These are phyloP conservation scores for Claviceps pazoutovae DNA, from an alignment of 2,329 filamentous ascomycete species.

Conservation along the genomic window DNA sequence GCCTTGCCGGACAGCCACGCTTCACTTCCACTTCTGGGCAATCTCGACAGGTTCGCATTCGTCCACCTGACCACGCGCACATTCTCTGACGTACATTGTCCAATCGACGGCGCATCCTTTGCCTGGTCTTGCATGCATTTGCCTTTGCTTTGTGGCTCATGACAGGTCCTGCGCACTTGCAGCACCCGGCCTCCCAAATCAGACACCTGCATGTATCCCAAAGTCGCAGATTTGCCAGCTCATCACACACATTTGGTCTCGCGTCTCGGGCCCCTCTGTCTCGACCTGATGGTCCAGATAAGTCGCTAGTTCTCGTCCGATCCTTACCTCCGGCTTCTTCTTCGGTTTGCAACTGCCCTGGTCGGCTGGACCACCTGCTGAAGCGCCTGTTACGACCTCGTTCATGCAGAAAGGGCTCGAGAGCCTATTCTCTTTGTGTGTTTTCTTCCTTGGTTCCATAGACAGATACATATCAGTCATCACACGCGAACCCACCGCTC, in stretches of 20 bases:
- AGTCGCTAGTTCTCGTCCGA: constrained; percentile 5
- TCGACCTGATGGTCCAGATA: constrained; percentile 6
- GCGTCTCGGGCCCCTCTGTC: constrained; percentile 2
- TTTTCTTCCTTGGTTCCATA: background rate
- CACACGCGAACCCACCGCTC: background rate
- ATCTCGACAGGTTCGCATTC: background rate
- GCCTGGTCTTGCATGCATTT: background rate
- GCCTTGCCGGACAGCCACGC: background rate
- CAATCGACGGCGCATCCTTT: background rate
- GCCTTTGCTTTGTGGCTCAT: background rate
- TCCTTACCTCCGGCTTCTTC: constrained; percentile 1
- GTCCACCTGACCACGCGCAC: background rate
- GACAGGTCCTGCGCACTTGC: constrained; percentile 3
- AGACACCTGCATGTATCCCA: constrained; percentile 6
- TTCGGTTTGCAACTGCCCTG: constrained; percentile 2
- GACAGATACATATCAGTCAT: background rate
- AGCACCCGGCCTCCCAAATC: constrained; percentile 3
- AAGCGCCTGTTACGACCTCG: background rate
- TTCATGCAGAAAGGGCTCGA: background rate
- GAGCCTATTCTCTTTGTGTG: background rate
- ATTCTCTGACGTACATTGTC: background rate
- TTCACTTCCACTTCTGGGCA: background rate
- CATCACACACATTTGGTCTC: constrained; percentile 4
- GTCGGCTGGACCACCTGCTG: background rate
- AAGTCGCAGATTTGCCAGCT: constrained; percentile 6